Evolutionary conservation across 352 stramenopile genomes (phyloP).

Genomic region (Globisporangium nagaii): DNA sequence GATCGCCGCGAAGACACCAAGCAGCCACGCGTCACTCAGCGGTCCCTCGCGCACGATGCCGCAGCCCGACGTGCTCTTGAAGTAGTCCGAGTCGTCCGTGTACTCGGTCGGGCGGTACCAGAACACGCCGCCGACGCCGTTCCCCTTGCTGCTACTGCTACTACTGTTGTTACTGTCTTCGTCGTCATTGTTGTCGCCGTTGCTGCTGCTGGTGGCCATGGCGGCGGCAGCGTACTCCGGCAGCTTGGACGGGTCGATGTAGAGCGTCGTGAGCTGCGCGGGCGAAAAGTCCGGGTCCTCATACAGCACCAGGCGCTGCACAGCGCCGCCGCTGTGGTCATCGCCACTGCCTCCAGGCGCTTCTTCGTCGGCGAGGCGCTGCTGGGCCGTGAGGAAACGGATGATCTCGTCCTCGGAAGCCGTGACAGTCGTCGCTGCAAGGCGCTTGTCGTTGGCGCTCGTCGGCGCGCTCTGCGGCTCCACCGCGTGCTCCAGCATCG

Average conservation of each 20-base stretch:
- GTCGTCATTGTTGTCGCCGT: not conserved
- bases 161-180: not conserved
- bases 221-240: constrained; percentile 53
- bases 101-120: constrained; percentile 79
- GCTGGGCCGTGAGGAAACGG: constrained; percentile 23
- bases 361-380: constrained; percentile 4
- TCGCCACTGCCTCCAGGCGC: not conserved
- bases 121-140: constrained; percentile 17
- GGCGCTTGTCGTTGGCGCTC: not conserved
- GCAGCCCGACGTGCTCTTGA: constrained; percentile 64
- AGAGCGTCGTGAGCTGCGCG: constrained; percentile 37
- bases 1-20: constrained; percentile 81
- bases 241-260: constrained; percentile 45
- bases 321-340: not conserved
- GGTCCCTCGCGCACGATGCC: constrained; percentile 49
- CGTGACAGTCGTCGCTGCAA: not conserved
- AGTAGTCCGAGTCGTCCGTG: constrained; percentile 76
- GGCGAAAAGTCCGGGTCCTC: constrained; percentile 57
- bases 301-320: constrained; percentile 26
- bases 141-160: not conserved
- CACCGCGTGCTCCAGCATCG: not conserved
- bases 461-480: not conserved
- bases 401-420: constrained; percentile 43
- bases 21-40: constrained; percentile 81
- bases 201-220: not conserved